These are phyloP conservation scores for Pythium grandisporangium DNA, from an alignment of 352 stramenopile genomes.

Conservation along the genomic window DNA sequence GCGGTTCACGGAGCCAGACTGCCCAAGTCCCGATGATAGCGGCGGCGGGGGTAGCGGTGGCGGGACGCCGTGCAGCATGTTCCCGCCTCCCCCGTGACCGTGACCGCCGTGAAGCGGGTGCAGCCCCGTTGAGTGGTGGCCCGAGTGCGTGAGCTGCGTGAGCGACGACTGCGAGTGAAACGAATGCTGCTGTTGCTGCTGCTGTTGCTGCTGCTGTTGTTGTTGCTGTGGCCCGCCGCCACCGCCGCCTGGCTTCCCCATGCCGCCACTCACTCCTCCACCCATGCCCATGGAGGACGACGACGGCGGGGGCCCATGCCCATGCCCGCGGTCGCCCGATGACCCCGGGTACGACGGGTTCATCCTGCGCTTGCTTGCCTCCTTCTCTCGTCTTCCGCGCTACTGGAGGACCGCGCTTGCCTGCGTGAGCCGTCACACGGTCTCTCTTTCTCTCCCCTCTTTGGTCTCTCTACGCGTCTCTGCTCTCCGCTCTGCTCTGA, in stretches of 20 bases:
- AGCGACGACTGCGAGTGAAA: constrained; percentile 66
- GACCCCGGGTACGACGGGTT: constrained; percentile 73
- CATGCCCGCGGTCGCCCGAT: constrained; percentile 49
- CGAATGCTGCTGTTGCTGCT: constrained; percentile 23
- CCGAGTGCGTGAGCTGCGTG: constrained; percentile 40
- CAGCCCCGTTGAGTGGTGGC: constrained; percentile 28
- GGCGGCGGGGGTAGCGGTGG: constrained; percentile 54
- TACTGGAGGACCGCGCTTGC: too few species aligned
- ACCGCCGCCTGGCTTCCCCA: too few species aligned
- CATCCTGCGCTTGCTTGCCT: constrained; percentile 20
- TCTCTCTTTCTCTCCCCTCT: neutral
- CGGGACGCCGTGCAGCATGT: constrained; percentile 47
- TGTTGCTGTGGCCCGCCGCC: too few species aligned
- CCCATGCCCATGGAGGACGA: constrained; percentile 22
- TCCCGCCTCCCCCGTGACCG: constrained; percentile 16
- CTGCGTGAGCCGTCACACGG: neutral
- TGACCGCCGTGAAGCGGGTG: constrained; percentile 63
- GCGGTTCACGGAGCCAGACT: constrained; percentile 23
- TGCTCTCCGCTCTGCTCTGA: too few species aligned
- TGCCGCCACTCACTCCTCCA: constrained; percentile 12
- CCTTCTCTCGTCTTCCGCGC: constrained; percentile 5
- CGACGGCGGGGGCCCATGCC: constrained; percentile 21
- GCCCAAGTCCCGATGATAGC: constrained; percentile 42
- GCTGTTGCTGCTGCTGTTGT: constrained; percentile 24
- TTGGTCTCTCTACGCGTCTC: too few species aligned